Conservation (phyloP, 148 eudicot genomes). For the Suaeda aralocaspica region DNA sequence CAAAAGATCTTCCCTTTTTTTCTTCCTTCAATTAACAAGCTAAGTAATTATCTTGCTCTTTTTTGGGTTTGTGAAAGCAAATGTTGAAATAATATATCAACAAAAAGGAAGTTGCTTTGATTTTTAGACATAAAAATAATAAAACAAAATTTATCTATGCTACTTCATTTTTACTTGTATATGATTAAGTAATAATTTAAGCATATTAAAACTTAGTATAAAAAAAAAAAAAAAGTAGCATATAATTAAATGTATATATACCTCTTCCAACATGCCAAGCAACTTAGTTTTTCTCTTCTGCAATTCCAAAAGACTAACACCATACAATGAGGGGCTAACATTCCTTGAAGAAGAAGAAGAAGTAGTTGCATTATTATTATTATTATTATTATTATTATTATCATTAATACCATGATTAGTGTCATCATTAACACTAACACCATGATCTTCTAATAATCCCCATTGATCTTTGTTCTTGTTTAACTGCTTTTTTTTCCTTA, state of each 20-base stretch:
- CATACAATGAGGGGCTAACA: slow-evolving; percentile 36
- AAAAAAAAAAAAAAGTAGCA: neutral
- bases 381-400: neutral
- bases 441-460: slow-evolving; percentile 20
- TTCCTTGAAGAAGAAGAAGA: slow-evolving; percentile 30
- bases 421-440: neutral
- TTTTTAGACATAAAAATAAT: neutral
- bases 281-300: slow-evolving; percentile 76
- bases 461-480: slow-evolving; percentile 24
- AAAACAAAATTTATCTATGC: no score
- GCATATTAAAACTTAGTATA: neutral
- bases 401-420: neutral
- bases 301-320: slow-evolving; percentile 61
- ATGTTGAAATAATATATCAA: neutral
- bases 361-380: slow-evolving; percentile 26
- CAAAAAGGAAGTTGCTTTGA: neutral
- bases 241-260: slow-evolving; percentile 19
- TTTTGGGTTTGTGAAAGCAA: slow-evolving; percentile 10
- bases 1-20: slow-evolving; percentile 16
- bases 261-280: slow-evolving; percentile 90
- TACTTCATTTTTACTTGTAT: no score
- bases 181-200: neutral
- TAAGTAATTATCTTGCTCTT: slow-evolving; percentile 10
- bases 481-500: slow-evolving; percentile 21
- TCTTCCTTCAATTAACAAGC: slow-evolving; percentile 1